A percentile compares a stretch with the other conserved stretches of the same genome.
Conservation (phyloP, 192 early-diverging fungal genomes). For the Cladochytrium replicatum region DNA sequence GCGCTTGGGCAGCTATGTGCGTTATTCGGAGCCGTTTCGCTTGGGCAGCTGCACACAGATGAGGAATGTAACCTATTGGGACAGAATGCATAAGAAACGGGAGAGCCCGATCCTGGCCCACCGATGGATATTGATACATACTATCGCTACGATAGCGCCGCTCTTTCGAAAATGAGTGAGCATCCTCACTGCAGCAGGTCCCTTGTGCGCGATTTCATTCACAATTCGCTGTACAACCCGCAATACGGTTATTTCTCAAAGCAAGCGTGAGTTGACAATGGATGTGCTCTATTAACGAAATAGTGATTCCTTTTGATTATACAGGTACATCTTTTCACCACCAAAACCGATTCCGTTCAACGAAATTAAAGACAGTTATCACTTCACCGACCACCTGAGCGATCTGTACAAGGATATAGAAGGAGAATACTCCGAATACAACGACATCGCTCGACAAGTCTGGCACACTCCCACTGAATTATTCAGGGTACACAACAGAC, state of each 20-base stretch:
- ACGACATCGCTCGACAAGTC: slow-evolving; percentile 67
- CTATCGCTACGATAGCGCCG: too few species aligned
- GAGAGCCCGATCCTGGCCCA: too few species aligned
- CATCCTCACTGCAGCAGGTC: too few species aligned
- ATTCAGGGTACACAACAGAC: slow-evolving; percentile 70
- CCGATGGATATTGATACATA: too few species aligned
- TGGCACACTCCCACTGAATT: slow-evolving; percentile 99
- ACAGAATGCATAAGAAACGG: too few species aligned
- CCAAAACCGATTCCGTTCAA: slow-evolving; percentile 39
- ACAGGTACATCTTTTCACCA: slow-evolving; percentile 26
- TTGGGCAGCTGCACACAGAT: too few species aligned
- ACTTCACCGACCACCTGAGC: slow-evolving; percentile 69
- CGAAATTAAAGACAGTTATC: slow-evolving; percentile 63
- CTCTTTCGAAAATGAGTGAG: too few species aligned
- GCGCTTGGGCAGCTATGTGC: too few species aligned
- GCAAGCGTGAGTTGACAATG: slow-evolving; percentile 48
- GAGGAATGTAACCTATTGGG: too few species aligned
- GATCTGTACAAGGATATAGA: slow-evolving; percentile 51
- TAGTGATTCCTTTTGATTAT: slow-evolving; percentile 17
- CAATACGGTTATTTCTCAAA: slow-evolving; percentile 96
- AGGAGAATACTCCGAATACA: slow-evolving; percentile 15
- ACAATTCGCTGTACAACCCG: slow-evolving; percentile 92
- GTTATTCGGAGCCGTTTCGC: too few species aligned
- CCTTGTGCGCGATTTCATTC: slow-evolving; percentile 71
- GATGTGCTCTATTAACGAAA: neutral